Evolutionary conservation across 2,329 filamentous ascomycete genomes (phyloP).

Genomic region (Fusarium mexicanum): DNA sequence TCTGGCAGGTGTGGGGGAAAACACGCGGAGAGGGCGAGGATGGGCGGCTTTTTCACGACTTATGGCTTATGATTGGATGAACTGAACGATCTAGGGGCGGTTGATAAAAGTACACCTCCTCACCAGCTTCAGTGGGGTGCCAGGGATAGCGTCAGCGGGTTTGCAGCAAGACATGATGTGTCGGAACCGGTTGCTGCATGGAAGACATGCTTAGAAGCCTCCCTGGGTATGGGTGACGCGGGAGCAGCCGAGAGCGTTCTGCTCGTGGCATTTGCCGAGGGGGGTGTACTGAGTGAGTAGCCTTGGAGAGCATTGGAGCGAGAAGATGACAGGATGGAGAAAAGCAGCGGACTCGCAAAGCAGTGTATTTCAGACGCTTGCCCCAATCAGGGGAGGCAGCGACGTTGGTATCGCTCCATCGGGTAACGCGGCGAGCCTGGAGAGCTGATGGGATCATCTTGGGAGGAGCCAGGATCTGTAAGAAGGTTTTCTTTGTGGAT

Average conservation of each 20-base stretch:
- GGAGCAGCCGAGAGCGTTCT: conserved; percentile 40
- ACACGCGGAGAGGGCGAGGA: conserved; percentile 16
- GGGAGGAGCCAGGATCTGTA: conserved; percentile 31
- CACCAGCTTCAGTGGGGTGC: conserved; percentile 41
- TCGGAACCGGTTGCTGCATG: conserved; percentile 38
- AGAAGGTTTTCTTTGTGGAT: conserved; percentile 35
- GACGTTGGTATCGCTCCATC: conserved; percentile 45
- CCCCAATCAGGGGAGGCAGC: conserved; percentile 47
- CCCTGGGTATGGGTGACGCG: conserved; percentile 36
- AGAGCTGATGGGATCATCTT: conserved; percentile 32
- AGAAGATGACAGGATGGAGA: conserved; percentile 26
- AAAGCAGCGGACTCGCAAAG: conserved; percentile 26
- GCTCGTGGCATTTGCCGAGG: conserved; percentile 29
- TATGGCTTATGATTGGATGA: conserved; percentile 66
- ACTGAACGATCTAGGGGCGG: conserved; percentile 46
- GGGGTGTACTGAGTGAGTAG: conserved; percentile 36
- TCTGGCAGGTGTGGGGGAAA: conserved; percentile 40
- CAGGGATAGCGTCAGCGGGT: conserved; percentile 36
- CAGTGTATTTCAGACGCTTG: conserved; percentile 45
- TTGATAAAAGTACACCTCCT: conserved; percentile 59
- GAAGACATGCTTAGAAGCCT: conserved; percentile 23
- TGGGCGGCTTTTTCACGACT: conserved; percentile 56
- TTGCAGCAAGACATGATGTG: conserved; percentile 38
- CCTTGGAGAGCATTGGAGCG: conserved; percentile 33
- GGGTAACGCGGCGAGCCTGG: conserved; percentile 37